phyloP scores from a whole-genome alignment of 768 basidiomycete genomes.

The Ramaria rubella region DNA sequence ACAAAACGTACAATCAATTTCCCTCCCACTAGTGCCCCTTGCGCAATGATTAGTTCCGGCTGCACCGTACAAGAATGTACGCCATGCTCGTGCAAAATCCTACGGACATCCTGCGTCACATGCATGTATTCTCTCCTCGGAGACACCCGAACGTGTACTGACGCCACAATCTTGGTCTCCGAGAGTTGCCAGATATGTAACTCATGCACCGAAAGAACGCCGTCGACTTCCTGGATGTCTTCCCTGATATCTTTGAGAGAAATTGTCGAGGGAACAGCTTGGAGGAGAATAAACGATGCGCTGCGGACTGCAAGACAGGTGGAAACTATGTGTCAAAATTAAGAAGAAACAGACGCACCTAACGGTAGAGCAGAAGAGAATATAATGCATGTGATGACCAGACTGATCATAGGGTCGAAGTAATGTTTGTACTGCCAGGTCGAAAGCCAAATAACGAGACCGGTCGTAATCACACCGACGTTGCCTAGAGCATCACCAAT shows the following conservation, averaged over 20 bases:
- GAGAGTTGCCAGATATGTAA: conserved; percentile 97
- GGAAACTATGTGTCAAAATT: conserved; percentile 11
- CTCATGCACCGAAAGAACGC: conserved; percentile 86
- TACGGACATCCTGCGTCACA: conserved; percentile 76
- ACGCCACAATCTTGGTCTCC: conserved; percentile 90
- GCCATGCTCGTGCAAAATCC: conserved; percentile 80
- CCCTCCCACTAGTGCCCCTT: conserved; percentile 38
- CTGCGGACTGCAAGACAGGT: conserved; percentile 53
- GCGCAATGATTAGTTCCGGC: conserved; percentile 62
- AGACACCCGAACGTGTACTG: conserved; percentile 87
- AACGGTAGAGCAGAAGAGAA: conserved; percentile 93
- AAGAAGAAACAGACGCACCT: conserved; percentile 43
- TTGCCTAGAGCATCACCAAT: conserved; percentile 96
- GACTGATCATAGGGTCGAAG: conserved; percentile 87
- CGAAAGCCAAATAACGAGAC: conserved; percentile 89
- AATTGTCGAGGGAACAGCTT: conserved; percentile 86
- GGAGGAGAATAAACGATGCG: conserved; percentile 90
- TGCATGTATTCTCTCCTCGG: conserved; percentile 86
- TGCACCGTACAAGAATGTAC: conserved; percentile 95
- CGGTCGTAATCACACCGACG: conserved; percentile 93
- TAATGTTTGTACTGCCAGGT: conserved; percentile 82
- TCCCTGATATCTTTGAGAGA: conserved; percentile 82
- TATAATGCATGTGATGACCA: conserved; percentile 93
- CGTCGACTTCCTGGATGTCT: conserved; percentile 76
- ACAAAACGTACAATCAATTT: conserved; percentile 38